Evolutionary conservation across 495 filamentous ascomycete species (phyloP).

Genomic region (Neurospora sp.): DNA sequence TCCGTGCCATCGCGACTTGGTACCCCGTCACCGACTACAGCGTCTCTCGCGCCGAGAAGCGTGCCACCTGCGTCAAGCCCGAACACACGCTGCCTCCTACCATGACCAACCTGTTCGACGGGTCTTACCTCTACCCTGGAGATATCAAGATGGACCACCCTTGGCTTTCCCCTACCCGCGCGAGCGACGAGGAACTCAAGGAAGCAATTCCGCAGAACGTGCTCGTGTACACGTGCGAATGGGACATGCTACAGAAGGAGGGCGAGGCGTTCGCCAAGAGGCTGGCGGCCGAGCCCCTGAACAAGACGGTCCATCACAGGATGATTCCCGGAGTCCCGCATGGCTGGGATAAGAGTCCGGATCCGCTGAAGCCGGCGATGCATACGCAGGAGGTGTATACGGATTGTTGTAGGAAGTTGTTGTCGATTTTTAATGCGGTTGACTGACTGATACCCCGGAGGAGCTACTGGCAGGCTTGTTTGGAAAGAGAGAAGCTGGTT

Average conservation of each 20-base stretch:
- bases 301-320: constrained; percentile 57
- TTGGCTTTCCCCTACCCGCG: constrained; percentile 28
- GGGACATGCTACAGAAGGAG: constrained; percentile 80
- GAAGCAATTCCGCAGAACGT: constrained; percentile 40
- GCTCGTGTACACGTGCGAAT: constrained; percentile 71
- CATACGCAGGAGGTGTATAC: constrained; percentile 28
- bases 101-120: constrained; percentile 80
- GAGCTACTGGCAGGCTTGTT: background rate
- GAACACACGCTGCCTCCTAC: constrained; percentile 63
- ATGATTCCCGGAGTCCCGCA: constrained; percentile 67
- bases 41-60: constrained; percentile 59
- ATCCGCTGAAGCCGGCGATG: constrained; percentile 51
- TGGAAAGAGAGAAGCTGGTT: background rate
- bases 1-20: constrained; percentile 51
- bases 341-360: constrained; percentile 81
- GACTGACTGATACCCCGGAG: background rate
- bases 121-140: constrained; percentile 58
- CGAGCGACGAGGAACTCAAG: constrained; percentile 27
- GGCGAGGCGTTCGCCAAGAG: constrained; percentile 58
- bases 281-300: constrained; percentile 41
- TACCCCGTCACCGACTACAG: constrained; percentile 85
- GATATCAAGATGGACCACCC: constrained; percentile 24
- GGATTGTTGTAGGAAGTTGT: constrained; percentile 27
- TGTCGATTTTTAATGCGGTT: constrained; percentile 17
- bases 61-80: constrained; percentile 48